Base-by-base conservation (phyloP, 495 filamentous ascomycete species). In the Daldinia caldariorum region DNA sequence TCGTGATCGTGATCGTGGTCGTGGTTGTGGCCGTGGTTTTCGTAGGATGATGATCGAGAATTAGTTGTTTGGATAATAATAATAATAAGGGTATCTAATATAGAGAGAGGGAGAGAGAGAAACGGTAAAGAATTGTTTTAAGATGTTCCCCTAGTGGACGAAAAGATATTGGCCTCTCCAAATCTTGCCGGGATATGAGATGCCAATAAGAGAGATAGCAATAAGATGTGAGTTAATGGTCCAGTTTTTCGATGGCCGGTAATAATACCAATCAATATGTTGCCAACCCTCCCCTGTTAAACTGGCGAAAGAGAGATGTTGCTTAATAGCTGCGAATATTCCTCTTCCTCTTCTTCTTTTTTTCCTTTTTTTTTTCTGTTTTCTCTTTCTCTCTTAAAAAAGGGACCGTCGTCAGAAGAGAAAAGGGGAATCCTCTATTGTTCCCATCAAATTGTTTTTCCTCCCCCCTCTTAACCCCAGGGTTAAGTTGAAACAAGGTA, bases 171-270 rank as follows among this genome's bases (percentile, higher is more conserved):
- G 22, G 6, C 18, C 49, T 62, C 61, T 57, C 53, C 57, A 62
- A 70, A 51, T 59, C 51, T 61, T 63, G 53, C 53, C 56, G 22
- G 56, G 37, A 29, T 47, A 35, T 22, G 55, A 35, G 55, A 39
- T 59, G 6, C 61, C 61, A 69, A 69, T 72, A 26, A 26, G 26
- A 26, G 55, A 35, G 55, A 39, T 59, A 13, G 57, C 61, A 69
- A 69, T 72, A 72, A 69, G 56, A 72, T 61, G 34, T 49, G 58
- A 64, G 58, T 66, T 69, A 69, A 72, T 68, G 70, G 53, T 51
- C 70, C 65, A 62, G 55, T 69, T 68, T 61, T 65, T 67, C 34
- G 64, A 60, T 63, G 64, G 58, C 35, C 65, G 41, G 53, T n/a
- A 47, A 47, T 18, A 63, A 47, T 18, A 63, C 56, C 65, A 69